Percentiles rank a stretch among this genome's conserved stretches.
Evolutionary conservation across 345 rosid species (phyloP).

Genomic region (Microthlaspi erraticum): DNA sequence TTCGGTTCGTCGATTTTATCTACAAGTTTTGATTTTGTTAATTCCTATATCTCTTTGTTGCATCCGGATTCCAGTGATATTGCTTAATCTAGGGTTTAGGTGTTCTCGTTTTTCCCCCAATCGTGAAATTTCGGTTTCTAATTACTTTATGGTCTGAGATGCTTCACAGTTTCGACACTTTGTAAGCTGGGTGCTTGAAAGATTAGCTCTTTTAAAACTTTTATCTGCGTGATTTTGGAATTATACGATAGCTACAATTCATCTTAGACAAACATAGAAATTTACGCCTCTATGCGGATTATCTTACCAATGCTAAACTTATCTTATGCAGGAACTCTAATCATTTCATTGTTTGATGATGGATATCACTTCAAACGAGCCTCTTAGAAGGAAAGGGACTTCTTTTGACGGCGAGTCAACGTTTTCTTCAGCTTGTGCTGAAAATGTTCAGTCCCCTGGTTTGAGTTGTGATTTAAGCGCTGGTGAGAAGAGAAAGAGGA

Average conservation of each 20-base stretch:
- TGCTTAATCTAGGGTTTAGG: neutral
- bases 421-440: too few relatives aligned
- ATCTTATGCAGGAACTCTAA: neutral
- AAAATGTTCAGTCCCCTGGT: neutral
- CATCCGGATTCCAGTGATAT: neutral
- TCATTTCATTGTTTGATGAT: neutral
- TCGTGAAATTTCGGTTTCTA: neutral
- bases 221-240: too few relatives aligned
- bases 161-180: neutral
- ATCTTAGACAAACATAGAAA: too few relatives aligned
- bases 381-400: neutral
- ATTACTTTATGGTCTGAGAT: neutral
- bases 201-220: too few relatives aligned
- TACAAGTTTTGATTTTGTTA: too few relatives aligned
- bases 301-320: neutral
- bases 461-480: neutral
- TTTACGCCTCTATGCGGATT: neutral
- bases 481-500: slow-evolving; percentile 43
- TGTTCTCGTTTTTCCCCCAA: neutral
- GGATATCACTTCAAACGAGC: neutral
- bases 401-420: too few relatives aligned
- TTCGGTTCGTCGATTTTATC: too few relatives aligned
- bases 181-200: too few relatives aligned
- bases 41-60: too few relatives aligned
- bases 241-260: too few relatives aligned